Percentiles rank a stretch among this genome's conserved stretches.
Evolutionary conservation across 306 rosid genomes (phyloP).

Genomic region (Malus sieversii): DNA sequence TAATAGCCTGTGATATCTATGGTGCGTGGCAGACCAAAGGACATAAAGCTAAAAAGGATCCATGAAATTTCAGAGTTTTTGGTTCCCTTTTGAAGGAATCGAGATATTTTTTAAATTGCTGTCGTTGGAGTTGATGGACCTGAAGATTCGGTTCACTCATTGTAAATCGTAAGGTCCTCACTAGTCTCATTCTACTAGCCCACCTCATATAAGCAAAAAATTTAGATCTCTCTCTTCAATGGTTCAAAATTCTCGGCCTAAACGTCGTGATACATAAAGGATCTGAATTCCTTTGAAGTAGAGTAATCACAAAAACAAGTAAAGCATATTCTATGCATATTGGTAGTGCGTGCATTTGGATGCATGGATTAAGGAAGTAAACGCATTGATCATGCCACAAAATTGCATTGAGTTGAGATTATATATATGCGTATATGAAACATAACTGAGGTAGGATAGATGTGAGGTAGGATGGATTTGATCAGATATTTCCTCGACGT

Average conservation of each 20-base stretch:
- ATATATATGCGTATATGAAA: no score
- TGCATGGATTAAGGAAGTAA: not conserved
- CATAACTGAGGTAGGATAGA: no score
- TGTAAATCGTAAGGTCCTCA: accelerated
- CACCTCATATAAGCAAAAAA: accelerated
- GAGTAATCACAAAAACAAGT: no score
- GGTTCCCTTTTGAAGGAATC: not conserved
- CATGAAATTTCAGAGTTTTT: not conserved
- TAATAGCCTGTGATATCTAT: no score
- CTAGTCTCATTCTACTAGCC: no score
- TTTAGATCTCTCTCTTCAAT: no score
- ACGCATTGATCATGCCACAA: not conserved
- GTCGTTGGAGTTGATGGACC: no score
- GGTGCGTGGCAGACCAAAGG: not conserved
- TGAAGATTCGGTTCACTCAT: accelerated
- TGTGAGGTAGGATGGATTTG: not conserved
- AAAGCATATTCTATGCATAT: not conserved
- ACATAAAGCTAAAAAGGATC: not conserved
- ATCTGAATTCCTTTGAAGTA: no score
- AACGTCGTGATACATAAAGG: no score
- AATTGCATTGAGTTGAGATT: no score
- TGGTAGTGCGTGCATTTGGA: not conserved
- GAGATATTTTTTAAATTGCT: no score
- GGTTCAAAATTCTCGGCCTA: no score
- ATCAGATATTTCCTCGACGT: not conserved